Evolutionary conservation across 805 yeast species (phyloP), one percentile per base, ranked within the genome.

Genomic region (Suhomyces sp.): DNA sequence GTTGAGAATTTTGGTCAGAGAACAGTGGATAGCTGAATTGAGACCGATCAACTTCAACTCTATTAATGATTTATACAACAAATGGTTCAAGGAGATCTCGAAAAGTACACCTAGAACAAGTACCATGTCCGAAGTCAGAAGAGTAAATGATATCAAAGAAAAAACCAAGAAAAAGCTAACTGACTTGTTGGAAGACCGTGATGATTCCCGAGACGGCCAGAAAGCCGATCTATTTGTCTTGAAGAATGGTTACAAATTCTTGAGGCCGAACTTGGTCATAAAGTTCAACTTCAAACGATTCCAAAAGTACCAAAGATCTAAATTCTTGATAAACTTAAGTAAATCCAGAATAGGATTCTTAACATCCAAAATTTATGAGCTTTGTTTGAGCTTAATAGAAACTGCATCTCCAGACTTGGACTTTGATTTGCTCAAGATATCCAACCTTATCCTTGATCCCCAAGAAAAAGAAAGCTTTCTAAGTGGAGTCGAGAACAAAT

Each of bases 301-400:
- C 47, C 69, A 84, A 33, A 82, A 87, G 51, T 61, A 74, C 21
- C 69, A 81, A 49, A 73, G 97, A 45, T 72, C 83, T 8, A 56
- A 65, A 28, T 83, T 83, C 46, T 67, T 93, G 11, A 76, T 68
- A 1, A 75, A 76, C 21, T 70, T 83, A 32, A 83, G 82, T 10
- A 67, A 71, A 19, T 81, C 83, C 29, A 71, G 87, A 35, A 59
- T 88, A 20, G 98, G 98, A 3, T 60, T 70, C 5, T 57, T 83
- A 2, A 70, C 95, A 0, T 70, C 93, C 0, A 58, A 68, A 28
- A 70, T 93, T 8, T 91, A 85, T 53, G 67, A 68, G 29, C 56
- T 69, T 8, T 77, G 81, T 3, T 70, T 93, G 38, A 46, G 58
- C 12, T 52, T 72, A 25, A 66, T 84, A 13, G 96, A 88, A 54